A percentile compares a stretch with the other conserved stretches of the same genome.
phyloP scores from a whole-genome alignment of 2,329 filamentous ascomycete genomes.

The Phaeosphaeriaceae sp. region DNA sequence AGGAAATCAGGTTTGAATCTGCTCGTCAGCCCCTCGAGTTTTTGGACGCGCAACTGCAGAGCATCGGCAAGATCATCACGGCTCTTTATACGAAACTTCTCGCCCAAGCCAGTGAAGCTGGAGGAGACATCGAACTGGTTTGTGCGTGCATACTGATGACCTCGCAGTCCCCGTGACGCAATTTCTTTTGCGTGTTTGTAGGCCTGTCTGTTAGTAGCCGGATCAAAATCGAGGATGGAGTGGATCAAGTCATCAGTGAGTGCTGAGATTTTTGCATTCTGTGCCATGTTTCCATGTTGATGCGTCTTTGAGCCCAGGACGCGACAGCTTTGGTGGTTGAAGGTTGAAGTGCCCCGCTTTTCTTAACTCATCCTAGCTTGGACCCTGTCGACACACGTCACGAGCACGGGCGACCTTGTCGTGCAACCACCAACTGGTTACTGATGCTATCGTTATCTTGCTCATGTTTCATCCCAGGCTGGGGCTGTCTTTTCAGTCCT shows the following conservation, averaged over 20 bases:
- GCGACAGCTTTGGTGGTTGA: constrained; percentile 11
- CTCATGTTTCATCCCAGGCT: constrained; percentile 1
- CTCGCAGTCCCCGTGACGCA: constrained; percentile 48
- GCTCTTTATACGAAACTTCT: constrained; percentile 82
- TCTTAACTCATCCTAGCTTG: constrained; percentile 2
- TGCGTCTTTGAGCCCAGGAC: constrained; percentile 6
- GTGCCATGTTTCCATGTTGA: constrained; percentile 76
- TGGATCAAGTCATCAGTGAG: constrained; percentile 75
- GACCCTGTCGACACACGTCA: constrained; percentile 5
- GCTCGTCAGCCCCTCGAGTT: constrained; percentile 61
- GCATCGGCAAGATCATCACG: constrained; percentile 80
- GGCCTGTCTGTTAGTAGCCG: constrained; percentile 37
- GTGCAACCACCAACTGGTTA: no score
- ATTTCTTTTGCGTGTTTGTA: constrained; percentile 49
- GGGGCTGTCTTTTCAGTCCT: constrained; percentile 8
- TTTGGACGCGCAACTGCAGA: constrained; percentile 63
- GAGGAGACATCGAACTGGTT: constrained; percentile 58
- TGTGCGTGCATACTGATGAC: constrained; percentile 52
- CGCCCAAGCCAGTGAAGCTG: constrained; percentile 65
- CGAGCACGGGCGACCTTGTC: neutral
- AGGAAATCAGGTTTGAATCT: constrained; percentile 82
- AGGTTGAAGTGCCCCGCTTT: neutral
- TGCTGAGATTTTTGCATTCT: constrained; percentile 67
- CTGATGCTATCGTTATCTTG: neutral
- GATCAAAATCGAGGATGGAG: constrained; percentile 62